These are phyloP conservation scores for Orobanche coerulescens DNA, from an alignment of 257 asterid genomes.

Conservation along the genomic window DNA sequence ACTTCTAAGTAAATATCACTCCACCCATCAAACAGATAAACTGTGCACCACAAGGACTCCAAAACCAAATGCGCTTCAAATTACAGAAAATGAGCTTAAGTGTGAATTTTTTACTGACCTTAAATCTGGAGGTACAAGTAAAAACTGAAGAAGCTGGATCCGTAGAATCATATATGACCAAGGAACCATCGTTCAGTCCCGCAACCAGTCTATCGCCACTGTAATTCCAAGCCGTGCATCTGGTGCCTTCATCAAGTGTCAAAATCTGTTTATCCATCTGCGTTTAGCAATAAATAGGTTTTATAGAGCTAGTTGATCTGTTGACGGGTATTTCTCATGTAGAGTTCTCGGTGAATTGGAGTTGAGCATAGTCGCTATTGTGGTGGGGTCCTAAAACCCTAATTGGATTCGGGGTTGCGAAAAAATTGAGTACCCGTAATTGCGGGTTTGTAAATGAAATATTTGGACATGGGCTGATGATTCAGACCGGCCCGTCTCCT, in stretches of 20 bases:
- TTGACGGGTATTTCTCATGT: neutral
- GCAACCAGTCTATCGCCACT: constrained; percentile 74
- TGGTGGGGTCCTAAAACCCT: constrained; percentile 27
- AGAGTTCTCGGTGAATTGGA: neutral
- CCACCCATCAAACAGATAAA: no score
- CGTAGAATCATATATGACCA: constrained; percentile 48
- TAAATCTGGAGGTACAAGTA: constrained; percentile 40
- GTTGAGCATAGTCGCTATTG: constrained; percentile 4
- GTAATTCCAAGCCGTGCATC: constrained; percentile 75
- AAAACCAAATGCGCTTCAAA: no score
- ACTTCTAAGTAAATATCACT: no score
- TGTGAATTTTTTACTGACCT: constrained; percentile 44
- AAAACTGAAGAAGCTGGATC: constrained; percentile 67
- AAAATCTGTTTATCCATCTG: constrained; percentile 52
- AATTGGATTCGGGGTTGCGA: constrained; percentile 20
- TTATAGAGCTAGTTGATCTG: neutral
- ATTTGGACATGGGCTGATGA: constrained; percentile 9
- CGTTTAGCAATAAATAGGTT: neutral
- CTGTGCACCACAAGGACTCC: no score
- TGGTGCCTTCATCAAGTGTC: constrained; percentile 52
- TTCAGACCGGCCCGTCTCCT: neutral
- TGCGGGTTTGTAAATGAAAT: neutral
- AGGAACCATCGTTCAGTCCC: constrained; percentile 50
- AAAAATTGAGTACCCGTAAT: neutral
- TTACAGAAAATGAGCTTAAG: no score